These are phyloP conservation scores for Colletotrichum sp. DNA, from an alignment of 2,329 filamentous ascomycete species.

Conservation along the genomic window DNA sequence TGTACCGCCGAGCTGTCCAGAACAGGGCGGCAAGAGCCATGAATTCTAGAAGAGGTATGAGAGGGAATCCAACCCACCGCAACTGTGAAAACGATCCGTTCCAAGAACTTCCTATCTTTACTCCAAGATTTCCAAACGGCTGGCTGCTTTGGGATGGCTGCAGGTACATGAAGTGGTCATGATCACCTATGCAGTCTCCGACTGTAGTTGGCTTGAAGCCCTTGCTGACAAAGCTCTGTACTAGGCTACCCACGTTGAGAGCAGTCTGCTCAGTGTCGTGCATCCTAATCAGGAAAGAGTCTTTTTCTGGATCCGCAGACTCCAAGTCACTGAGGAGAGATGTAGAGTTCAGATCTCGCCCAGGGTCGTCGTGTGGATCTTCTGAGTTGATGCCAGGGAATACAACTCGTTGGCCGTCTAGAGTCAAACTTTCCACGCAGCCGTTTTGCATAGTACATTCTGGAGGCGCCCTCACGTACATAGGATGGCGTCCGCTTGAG, in stretches of 20 bases:
- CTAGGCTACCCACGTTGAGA: background rate
- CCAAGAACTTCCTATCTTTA: background rate
- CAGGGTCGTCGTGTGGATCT: background rate
- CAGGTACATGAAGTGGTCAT: background rate
- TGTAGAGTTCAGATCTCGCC: background rate
- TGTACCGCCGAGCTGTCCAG: background rate
- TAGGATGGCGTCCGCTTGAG: background rate
- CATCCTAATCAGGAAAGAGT: background rate
- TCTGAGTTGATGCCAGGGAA: background rate
- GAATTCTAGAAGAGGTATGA: background rate
- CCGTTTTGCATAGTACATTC: background rate
- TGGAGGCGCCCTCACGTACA: background rate
- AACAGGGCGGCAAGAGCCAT: background rate
- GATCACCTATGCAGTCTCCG: background rate
- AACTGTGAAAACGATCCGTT: background rate
- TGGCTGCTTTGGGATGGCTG: background rate
- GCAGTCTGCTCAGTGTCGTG: background rate
- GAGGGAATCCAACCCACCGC: background rate
- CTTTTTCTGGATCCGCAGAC: background rate
- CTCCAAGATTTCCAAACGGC: background rate
- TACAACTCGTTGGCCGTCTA: background rate
- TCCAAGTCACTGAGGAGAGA: background rate
- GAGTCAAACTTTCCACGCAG: background rate
- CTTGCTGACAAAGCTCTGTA: background rate
- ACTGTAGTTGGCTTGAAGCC: background rate